A percentile compares a stretch with the other conserved stretches of the same genome.
Evolutionary conservation across 768 basidiomycete species (phyloP).

Genomic region (Kockovaella imperatae): DNA sequence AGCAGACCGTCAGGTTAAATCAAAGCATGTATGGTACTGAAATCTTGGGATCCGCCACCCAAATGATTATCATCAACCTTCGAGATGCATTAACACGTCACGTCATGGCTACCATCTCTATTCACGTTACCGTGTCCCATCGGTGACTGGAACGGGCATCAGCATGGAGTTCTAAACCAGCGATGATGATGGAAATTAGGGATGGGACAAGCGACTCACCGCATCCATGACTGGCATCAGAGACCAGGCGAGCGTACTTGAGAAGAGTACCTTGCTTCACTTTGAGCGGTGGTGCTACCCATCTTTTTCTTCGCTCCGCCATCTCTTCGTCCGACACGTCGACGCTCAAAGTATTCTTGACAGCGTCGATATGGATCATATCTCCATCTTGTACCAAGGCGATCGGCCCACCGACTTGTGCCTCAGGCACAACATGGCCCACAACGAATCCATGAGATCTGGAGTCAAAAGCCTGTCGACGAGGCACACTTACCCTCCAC

Average conservation of each 20-base stretch:
- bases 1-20: not conserved
- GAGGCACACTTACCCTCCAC: constrained; percentile 68
- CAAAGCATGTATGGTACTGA: not conserved
- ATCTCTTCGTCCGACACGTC: constrained; percentile 72
- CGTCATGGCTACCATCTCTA: not conserved
- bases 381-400: constrained; percentile 85
- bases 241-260: constrained; percentile 82
- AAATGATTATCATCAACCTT: not conserved
- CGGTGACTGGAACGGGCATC: constrained; percentile 11
- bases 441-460: constrained; percentile 96
- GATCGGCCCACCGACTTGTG: constrained; percentile 87
- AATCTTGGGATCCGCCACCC: not conserved
- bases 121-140: constrained; percentile 3
- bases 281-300: constrained; percentile 80
- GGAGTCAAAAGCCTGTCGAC: constrained; percentile 8
- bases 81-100: not conserved
- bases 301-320: constrained; percentile 59
- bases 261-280: constrained; percentile 43
- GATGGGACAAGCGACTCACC: constrained; percentile 31
- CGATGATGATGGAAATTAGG: not conserved
- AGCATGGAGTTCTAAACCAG: not conserved
- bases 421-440: constrained; percentile 87
- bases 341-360: constrained; percentile 39
- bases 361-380: constrained; percentile 44
- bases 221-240: constrained; percentile 87